These are phyloP conservation scores for Fabrea salina DNA, from an alignment of 169 alveolate genomes.

Conservation along the genomic window DNA sequence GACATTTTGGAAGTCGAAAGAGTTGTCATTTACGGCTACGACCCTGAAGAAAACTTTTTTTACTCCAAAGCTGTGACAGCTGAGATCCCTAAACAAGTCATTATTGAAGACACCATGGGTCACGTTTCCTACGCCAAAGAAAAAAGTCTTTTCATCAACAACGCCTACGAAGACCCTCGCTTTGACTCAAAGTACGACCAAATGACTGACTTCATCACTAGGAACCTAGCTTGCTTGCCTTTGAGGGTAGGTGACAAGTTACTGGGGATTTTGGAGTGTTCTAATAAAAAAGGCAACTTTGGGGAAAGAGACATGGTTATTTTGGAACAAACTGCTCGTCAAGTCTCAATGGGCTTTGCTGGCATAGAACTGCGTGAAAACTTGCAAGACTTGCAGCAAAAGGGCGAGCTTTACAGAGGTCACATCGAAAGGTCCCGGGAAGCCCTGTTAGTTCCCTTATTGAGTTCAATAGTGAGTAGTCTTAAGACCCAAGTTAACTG, in stretches of 20 bases:
- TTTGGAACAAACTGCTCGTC: not conserved
- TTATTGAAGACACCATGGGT: not conserved
- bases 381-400: no score
- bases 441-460: not conserved
- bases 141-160: not conserved
- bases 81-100: slow-evolving; percentile 1
- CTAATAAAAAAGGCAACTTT: not conserved
- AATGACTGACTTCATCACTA: not conserved
- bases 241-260: not conserved
- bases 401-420: no score
- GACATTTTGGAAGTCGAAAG: slow-evolving; percentile 6
- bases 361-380: no score
- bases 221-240: slow-evolving; percentile 2
- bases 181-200: not conserved
- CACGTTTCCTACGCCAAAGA: not conserved
- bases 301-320: not conserved
- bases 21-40: not conserved
- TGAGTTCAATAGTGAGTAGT: not conserved
- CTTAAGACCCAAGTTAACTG: not conserved
- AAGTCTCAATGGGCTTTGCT: not conserved
- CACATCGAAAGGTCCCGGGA: not conserved
- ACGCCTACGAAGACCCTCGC: slow-evolving; percentile 11
- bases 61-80: not conserved
- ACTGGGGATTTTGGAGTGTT: slow-evolving; percentile 4
- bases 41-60: not conserved